Percentiles rank a stretch among this genome's conserved stretches.
phyloP scores from a whole-genome alignment of 2,329 filamentous ascomycete species.

The Fusarium ambrosium region DNA sequence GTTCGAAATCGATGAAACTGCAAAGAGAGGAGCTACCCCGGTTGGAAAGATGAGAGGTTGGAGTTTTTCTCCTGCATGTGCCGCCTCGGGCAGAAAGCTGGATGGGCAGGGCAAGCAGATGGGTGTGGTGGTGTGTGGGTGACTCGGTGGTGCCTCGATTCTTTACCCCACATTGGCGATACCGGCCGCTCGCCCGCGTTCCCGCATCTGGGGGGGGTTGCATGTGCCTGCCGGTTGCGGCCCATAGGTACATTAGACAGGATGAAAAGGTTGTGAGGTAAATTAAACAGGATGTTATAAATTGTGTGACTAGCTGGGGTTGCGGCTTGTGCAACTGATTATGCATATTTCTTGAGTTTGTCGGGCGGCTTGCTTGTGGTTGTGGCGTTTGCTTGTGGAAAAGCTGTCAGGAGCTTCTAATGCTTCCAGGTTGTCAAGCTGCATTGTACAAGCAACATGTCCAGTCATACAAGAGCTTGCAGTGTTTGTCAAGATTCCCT shows the following conservation, averaged over 20 bases:
- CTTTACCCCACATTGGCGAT: conserved; percentile 48
- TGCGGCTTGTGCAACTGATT: neutral
- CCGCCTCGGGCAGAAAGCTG: conserved; percentile 36
- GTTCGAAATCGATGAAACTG: neutral
- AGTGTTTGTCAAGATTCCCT: neutral
- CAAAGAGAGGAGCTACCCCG: neutral
- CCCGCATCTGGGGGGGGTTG: conserved; percentile 39
- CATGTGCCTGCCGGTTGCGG: conserved; percentile 18
- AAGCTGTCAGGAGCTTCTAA: neutral
- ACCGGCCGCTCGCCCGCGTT: conserved; percentile 35
- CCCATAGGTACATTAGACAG: neutral
- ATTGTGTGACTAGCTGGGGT: neutral
- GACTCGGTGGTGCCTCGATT: conserved; percentile 33
- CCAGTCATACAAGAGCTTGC: neutral
- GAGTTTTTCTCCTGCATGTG: conserved; percentile 26
- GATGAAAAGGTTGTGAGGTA: neutral
- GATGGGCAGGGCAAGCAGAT: conserved; percentile 21
- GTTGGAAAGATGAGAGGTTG: neutral
- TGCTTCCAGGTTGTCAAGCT: neutral
- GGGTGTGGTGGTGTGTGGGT: conserved; percentile 20
- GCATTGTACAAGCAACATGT: neutral
- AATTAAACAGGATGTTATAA: neutral
- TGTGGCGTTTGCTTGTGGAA: conserved; percentile 17
- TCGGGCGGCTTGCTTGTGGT: neutral
- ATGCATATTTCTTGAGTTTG: neutral